These are phyloP conservation scores for Lepidium africanum DNA, from an alignment of 345 rosid genomes.

Conservation along the genomic window DNA sequence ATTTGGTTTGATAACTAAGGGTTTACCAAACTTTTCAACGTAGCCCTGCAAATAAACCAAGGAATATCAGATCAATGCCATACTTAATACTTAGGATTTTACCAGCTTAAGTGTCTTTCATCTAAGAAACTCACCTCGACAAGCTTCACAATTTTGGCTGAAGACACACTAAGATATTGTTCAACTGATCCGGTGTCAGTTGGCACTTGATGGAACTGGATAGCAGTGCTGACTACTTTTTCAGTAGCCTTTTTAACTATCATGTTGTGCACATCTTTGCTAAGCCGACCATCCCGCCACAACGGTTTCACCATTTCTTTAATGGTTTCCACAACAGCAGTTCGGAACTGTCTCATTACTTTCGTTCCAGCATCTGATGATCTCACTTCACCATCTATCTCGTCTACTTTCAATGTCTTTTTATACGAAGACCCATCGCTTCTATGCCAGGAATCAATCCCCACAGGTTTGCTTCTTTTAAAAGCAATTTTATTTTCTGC, in stretches of 20 bases:
- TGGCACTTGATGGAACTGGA: slow-evolving; percentile 62
- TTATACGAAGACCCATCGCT: slow-evolving; percentile 39
- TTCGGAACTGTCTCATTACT: slow-evolving; percentile 49
- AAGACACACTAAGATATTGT: slow-evolving; percentile 53
- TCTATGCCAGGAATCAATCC: slow-evolving; percentile 29
- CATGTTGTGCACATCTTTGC: slow-evolving; percentile 71
- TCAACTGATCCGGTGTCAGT: slow-evolving; percentile 36
- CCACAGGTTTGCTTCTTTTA: slow-evolving; percentile 27
- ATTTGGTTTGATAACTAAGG: slow-evolving; percentile 30
- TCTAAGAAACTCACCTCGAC: slow-evolving; percentile 56
- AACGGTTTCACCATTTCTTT: slow-evolving; percentile 71
- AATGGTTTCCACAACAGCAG: slow-evolving; percentile 52
- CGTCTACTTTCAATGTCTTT: slow-evolving; percentile 32
- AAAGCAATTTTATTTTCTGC: slow-evolving; percentile 31
- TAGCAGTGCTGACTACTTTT: slow-evolving; percentile 51
- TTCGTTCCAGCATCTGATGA: slow-evolving; percentile 42
- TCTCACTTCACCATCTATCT: slow-evolving; percentile 38
- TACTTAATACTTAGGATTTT: background rate
- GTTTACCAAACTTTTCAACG: slow-evolving; percentile 55
- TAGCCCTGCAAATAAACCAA: slow-evolving; percentile 62
- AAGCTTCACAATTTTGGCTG: slow-evolving; percentile 61
- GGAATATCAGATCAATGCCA: slow-evolving; percentile 12
- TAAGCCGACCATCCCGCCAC: slow-evolving; percentile 81
- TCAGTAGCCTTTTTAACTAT: slow-evolving; percentile 69
- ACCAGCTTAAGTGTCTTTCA: background rate